phyloP scores from a whole-genome alignment of 208 protist species.

The Trichomonas gallinae region DNA sequence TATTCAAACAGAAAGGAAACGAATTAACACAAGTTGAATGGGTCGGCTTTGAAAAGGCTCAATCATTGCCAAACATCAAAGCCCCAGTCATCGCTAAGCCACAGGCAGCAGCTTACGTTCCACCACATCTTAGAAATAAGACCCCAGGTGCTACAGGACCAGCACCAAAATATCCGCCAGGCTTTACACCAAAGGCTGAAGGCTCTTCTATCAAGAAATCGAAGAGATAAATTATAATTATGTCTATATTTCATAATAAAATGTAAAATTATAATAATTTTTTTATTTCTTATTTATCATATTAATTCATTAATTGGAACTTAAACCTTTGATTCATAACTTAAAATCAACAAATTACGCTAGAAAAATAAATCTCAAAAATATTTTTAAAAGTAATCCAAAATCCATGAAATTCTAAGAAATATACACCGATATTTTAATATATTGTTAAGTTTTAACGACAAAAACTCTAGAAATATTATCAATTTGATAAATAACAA shows the following conservation, averaged over 20 bases:
- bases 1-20: neutral
- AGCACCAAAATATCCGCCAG: neutral
- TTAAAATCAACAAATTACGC: too few species aligned
- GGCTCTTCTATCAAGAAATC: neutral
- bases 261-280: too few species aligned
- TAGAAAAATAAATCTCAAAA: too few species aligned
- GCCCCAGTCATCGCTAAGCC: neutral
- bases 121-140: neutral
- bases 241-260: neutral
- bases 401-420: too few species aligned
- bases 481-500: too few species aligned
- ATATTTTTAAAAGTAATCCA: too few species aligned
- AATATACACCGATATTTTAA: too few species aligned
- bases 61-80: neutral
- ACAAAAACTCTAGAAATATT: too few species aligned
- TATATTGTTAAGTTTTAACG: too few species aligned
- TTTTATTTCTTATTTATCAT: too few species aligned
- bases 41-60: neutral
- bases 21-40: neutral
- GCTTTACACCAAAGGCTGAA: neutral
- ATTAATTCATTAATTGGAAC: too few species aligned
- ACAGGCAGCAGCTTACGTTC: neutral
- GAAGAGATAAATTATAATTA: neutral
- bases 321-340: too few species aligned
- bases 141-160: neutral